Evolutionary conservation across 164 flowering plant species (phyloP).

Genomic region (Kalanchoe fedtschenkoi): DNA sequence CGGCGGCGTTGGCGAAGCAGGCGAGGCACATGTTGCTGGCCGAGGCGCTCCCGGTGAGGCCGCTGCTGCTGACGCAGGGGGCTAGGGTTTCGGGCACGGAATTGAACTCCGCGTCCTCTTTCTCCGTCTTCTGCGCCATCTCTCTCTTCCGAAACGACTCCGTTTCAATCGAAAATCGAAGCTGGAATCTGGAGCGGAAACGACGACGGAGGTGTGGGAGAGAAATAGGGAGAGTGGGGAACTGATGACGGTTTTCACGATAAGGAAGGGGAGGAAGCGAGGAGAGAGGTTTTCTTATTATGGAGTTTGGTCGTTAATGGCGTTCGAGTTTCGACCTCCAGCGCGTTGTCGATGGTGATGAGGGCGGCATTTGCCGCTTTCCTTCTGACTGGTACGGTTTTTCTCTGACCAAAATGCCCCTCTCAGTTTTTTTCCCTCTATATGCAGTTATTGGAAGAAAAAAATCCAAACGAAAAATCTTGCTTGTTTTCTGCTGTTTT

Average conservation of each 20-base stretch:
- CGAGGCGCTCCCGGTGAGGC: too few relatives aligned
- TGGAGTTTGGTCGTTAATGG: slow-evolving; percentile 39
- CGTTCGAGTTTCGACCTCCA: slow-evolving; percentile 34
- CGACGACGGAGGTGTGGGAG: not conserved
- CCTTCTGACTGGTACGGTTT: too few relatives aligned
- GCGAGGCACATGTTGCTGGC: too few relatives aligned
- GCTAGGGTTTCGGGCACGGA: not conserved
- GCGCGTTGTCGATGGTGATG: not conserved
- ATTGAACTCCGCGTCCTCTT: slow-evolving; percentile 50
- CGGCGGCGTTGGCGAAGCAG: too few relatives aligned
- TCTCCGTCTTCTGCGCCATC: slow-evolving; percentile 59
- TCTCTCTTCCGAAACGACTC: not conserved
- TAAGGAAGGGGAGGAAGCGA: too few relatives aligned
- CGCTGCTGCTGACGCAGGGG: slow-evolving; percentile 16
- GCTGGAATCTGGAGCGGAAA: slow-evolving; percentile 1
- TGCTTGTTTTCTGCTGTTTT: not conserved
- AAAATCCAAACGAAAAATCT: too few relatives aligned
- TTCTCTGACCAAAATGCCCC: not conserved
- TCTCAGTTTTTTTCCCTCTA: not conserved
- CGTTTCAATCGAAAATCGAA: too few relatives aligned
- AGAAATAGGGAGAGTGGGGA: too few relatives aligned
- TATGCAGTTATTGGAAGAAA: too few relatives aligned
- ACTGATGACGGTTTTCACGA: not conserved
- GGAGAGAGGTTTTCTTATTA: slow-evolving; percentile 14
- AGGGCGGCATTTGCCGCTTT: not conserved